Evolutionary conservation across 495 filamentous ascomycete genomes (phyloP), one percentile per base, ranked within the genome.

Genomic region (Talaromyces stipitatus): DNA sequence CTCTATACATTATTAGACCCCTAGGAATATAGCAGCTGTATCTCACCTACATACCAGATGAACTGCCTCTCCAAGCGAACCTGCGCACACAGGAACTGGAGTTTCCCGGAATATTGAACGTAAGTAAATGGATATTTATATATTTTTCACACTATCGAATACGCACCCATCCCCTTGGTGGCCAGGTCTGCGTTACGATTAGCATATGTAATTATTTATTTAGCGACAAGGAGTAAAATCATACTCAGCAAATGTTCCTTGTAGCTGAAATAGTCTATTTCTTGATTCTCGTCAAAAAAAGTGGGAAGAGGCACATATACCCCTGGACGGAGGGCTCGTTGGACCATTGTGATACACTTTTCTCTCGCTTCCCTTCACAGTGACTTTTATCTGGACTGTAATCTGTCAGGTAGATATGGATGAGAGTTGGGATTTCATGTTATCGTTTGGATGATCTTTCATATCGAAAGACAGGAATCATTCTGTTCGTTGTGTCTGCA

Each of bases 61-160:
- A 22, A 61, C 56, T 1, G 62, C 62, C n/a, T 64, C 62, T 36
- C 62, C 62, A 8, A 64, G 45, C 3, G 62, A 64, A 6, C 62
- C 62, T n/a, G 62, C 59, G 55, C 62, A 64, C 47, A 64, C 60
- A 55, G 62, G 62, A n/a, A 64, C 62, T 64, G 24, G 22, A 23
- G 20, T 43, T 24, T 23, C 6, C 29, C 30, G 2, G 8, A 8
- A 20, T 33, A 30, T 53, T 32, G 43, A 46, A 22, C 48, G 30
- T 54, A 32, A n/a, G n/a, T n/a, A n/a, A n/a, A n/a, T n/a, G n/a
- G n/a, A n/a, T n/a, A n/a, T n/a, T n/a, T n/a, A n/a, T n/a, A n/a
- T n/a, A n/a, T n/a, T n/a, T 11, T 7, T 26, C 22, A 4, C 33
- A 51, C 50, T 41, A 18, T 38, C 43, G 18, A 46, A 33, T 5